Conservation (phyloP, 1,284 basidiomycete genomes). For the Trichosporon sp. region DNA sequence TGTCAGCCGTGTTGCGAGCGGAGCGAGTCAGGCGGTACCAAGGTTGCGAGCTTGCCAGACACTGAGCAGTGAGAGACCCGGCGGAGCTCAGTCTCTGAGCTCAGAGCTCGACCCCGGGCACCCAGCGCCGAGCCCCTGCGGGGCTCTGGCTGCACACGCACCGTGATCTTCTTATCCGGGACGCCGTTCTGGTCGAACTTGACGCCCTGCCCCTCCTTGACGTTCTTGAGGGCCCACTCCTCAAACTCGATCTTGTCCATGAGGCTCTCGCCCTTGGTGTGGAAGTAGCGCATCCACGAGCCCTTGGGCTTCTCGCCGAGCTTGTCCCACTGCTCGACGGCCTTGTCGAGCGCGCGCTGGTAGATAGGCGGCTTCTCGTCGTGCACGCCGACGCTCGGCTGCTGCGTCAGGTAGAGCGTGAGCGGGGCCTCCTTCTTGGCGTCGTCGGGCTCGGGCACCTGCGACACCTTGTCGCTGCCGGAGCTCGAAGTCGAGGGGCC, state of each 20-base stretch:
- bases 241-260: constrained; percentile 51
- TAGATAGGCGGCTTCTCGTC: constrained; percentile 13
- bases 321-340: constrained; percentile 42
- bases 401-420: constrained; percentile 24
- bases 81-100: too few relatives aligned
- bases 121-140: background rate
- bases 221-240: constrained; percentile 45
- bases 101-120: background rate
- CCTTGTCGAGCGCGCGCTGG: constrained; percentile 32
- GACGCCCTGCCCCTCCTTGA: constrained; percentile 38
- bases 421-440: constrained; percentile 13
- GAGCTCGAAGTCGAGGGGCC: constrained; percentile 2
- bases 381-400: constrained; percentile 10
- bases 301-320: constrained; percentile 38
- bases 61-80: too few relatives aligned
- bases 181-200: constrained; percentile 34
- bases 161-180: constrained; percentile 28
- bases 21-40: too few relatives aligned
- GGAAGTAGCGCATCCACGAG: constrained; percentile 46
- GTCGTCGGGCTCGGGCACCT: constrained; percentile 20
- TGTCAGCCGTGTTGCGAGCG: background rate
- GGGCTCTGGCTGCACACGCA: constrained; percentile 17
- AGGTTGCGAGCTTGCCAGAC: too few relatives aligned
- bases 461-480: constrained; percentile 14
- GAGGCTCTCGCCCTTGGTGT: constrained; percentile 44